Evolutionary conservation across 106 monocot genomes (phyloP).

Genomic region (Chionographis japonica): DNA sequence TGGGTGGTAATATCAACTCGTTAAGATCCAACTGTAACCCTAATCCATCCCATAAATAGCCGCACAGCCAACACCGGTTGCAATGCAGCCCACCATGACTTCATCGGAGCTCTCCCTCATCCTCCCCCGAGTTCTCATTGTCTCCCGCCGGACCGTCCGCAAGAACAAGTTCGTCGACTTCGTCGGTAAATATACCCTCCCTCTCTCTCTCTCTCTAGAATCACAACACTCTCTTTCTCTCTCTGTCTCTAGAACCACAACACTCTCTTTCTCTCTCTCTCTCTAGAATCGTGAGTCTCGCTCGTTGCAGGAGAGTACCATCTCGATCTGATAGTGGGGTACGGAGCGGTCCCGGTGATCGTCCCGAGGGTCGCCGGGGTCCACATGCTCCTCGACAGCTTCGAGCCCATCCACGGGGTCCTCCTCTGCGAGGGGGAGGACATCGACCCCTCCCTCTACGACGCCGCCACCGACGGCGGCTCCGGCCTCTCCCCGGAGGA

Average conservation of each 20-base stretch:
- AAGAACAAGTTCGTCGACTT: conserved; percentile 75
- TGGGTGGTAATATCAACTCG: no score
- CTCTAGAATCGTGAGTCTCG: no score
- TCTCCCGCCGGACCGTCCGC: conserved; percentile 47
- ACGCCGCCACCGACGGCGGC: conserved; percentile 7
- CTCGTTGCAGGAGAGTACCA: conserved; percentile 78
- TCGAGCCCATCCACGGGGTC: conserved; percentile 94
- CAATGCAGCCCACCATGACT: neutral
- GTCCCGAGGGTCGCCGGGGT: conserved; percentile 85
- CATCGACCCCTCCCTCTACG: conserved; percentile 78
- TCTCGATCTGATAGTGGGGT: conserved; percentile 80
- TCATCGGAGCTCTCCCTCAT: conserved; percentile 20
- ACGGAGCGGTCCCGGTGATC: conserved; percentile 89
- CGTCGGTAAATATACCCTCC: conserved; percentile 17
- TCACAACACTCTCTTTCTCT: no score
- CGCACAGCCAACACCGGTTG: no score
- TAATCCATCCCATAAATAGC: no score
- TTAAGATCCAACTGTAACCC: no score
- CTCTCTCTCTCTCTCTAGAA: no score
- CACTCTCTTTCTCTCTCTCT: no score
- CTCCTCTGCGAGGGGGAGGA: conserved; percentile 98
- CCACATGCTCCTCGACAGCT: conserved; percentile 77
- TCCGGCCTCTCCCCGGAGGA: conserved; percentile 52
- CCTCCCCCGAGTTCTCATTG: conserved; percentile 52
- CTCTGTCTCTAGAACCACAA: no score